Conservation (phyloP, 2,329 filamentous ascomycete species). For the Monilinia fructigena region DNA sequence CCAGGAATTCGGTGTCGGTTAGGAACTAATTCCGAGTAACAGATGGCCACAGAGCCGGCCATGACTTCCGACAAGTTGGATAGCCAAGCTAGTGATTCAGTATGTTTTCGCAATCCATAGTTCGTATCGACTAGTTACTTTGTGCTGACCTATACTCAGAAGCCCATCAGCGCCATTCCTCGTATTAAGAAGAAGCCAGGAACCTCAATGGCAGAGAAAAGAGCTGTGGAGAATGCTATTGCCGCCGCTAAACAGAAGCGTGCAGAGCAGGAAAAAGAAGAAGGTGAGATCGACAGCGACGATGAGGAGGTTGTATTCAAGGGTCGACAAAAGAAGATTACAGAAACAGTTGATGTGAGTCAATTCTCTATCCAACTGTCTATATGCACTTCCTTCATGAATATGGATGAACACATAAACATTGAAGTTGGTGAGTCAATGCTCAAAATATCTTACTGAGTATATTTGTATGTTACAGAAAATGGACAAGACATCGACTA, state of each 20-base stretch:
- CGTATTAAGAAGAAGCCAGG: neutral
- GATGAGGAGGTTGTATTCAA: neutral
- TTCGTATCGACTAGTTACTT: neutral
- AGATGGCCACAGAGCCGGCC: neutral
- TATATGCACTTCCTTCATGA: neutral
- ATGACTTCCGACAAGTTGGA: neutral
- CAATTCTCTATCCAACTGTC: neutral
- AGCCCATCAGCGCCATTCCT: neutral
- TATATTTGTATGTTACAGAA: neutral
- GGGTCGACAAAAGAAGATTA: neutral
- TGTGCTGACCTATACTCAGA: neutral
- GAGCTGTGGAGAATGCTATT: neutral
- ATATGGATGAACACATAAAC: neutral
- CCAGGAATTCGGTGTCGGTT: neutral
- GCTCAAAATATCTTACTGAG: neutral
- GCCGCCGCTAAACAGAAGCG: neutral
- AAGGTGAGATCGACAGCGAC: slow-evolving; percentile 3
- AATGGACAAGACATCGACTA: neutral
- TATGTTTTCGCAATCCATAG: neutral
- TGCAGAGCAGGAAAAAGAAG: neutral
- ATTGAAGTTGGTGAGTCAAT: too few species aligned
- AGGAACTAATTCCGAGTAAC: neutral
- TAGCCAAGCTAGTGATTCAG: neutral
- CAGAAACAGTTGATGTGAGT: neutral
- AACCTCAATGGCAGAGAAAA: slow-evolving; percentile 1